Evolutionary conservation across 1,284 basidiomycete genomes (phyloP), one percentile per base, ranked within the genome.

Genomic region (Paramarasmius palmivorus): DNA sequence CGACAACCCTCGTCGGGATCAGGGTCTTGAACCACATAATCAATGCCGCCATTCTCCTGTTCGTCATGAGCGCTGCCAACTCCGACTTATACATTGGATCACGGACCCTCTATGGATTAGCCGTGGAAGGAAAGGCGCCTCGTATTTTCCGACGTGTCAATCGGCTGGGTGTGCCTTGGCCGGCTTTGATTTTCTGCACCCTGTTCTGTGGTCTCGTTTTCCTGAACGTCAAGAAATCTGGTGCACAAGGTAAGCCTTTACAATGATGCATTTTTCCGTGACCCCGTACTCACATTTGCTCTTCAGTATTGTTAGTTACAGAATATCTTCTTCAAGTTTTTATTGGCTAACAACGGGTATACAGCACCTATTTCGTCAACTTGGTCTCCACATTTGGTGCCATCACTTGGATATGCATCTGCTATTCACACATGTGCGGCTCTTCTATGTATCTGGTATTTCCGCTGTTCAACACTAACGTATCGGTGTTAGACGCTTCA

Each of bases 21-120:
- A 78, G 78, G 60, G 81, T 76, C 6, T 73, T 93, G 2, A 83
- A 88, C 9, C 78, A 82, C 57, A 73, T 82, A 26, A 75, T 79
- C 44, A 79, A 80, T 62, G 87, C 83, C n/a, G 81, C 77, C 25
- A 86, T 93, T 58, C 72, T 93, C 40, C 76, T 88, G 52, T 88
- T 88, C 60, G 88, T 90, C 8, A 79, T 86, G 68, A 88, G 84
- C 38, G 88, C 88, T 2, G 85, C 85, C 10, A 89, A 87, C 64
- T 83, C 83, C 1, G 86, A 88, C 70, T 64, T 91, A 29, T 93
- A 89, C 70, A 89, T 88, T 32, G 79, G 84, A 4, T 85, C 83
- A 1, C 77, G 90, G 49, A 87, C 84, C 0, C 68, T 90, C 4
- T 87, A 90, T 67, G 88, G 84, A 36, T 72, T 90, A 4, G 83